These are phyloP conservation scores for Suillus paluster DNA, from an alignment of 768 basidiomycete species.

Conservation along the genomic window DNA sequence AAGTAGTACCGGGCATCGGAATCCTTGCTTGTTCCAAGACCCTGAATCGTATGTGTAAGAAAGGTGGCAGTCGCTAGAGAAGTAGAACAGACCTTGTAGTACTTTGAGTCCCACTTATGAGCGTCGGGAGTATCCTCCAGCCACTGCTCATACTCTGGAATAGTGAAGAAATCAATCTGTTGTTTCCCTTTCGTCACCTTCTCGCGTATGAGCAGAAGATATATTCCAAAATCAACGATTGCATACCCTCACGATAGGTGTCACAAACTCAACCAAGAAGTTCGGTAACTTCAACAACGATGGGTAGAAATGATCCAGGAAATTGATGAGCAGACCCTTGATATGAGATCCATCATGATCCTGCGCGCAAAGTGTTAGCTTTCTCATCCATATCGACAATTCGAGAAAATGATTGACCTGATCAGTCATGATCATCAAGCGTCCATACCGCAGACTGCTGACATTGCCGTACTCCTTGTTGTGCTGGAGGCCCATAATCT, in stretches of 20 bases:
- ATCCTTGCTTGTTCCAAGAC: conserved; percentile 92
- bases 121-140: conserved; percentile 73
- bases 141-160: conserved; percentile 97
- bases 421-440: conserved; percentile 99
- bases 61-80: neutral
- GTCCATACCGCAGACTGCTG: conserved; percentile 83
- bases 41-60: conserved; percentile 52
- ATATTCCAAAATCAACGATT: neutral
- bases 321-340: conserved; percentile 99
- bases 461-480: conserved; percentile 83
- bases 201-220: neutral
- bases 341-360: conserved; percentile 99
- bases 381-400: neutral
- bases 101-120: conserved; percentile 89
- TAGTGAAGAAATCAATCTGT: conserved; percentile 90
- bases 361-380: conserved; percentile 42
- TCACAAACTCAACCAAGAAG: conserved; percentile 97
- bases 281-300: conserved; percentile 88
- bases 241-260: conserved; percentile 92
- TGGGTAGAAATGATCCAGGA: conserved; percentile 95
- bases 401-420: conserved; percentile 61
- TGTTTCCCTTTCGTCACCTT: conserved; percentile 82
- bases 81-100: conserved; percentile 85
- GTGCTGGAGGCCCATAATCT: conserved; percentile 96
- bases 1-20: conserved; percentile 94